Conservation (phyloP, 257 asterid species). For the Fraxinus pennsylvanica region DNA sequence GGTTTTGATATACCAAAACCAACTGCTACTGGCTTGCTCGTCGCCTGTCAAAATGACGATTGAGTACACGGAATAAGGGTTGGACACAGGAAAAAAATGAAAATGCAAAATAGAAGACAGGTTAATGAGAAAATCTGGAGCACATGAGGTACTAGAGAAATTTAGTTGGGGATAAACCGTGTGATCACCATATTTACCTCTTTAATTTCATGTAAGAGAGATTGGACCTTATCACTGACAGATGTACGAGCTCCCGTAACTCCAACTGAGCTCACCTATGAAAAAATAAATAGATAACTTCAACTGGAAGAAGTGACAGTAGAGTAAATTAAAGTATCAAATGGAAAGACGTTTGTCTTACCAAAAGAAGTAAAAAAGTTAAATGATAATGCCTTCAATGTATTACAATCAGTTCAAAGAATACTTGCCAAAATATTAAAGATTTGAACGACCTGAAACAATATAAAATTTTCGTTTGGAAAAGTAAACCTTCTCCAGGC, state of each 20-base stretch:
- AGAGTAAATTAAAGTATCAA: no score
- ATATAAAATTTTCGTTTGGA: neutral
- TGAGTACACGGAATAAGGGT: neutral
- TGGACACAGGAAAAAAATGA: no score
- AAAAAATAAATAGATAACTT: neutral
- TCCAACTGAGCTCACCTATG: conserved; percentile 81
- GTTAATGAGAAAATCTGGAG: no score
- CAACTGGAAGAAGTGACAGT: neutral
- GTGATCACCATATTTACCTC: conserved; percentile 43
- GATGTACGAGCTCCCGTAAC: conserved; percentile 86
- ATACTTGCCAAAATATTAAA: no score
- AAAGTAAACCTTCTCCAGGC: neutral
- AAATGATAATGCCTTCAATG: no score
- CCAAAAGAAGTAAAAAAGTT: no score
- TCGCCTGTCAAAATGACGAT: conserved; percentile 46
- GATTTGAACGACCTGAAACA: neutral
- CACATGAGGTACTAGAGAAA: no score
- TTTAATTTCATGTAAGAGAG: conserved; percentile 72
- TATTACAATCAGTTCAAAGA: no score
- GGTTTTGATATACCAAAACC: conserved; percentile 93
- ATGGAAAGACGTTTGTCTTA: no score
- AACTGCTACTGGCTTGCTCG: conserved; percentile 80
- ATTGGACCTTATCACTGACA: conserved; percentile 64
- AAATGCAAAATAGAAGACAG: no score
- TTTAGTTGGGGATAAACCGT: no score